A percentile compares a stretch with the other conserved stretches of the same genome.
Evolutionary conservation across 495 filamentous ascomycete genomes (phyloP).

Genomic region (Neurospora africana): DNA sequence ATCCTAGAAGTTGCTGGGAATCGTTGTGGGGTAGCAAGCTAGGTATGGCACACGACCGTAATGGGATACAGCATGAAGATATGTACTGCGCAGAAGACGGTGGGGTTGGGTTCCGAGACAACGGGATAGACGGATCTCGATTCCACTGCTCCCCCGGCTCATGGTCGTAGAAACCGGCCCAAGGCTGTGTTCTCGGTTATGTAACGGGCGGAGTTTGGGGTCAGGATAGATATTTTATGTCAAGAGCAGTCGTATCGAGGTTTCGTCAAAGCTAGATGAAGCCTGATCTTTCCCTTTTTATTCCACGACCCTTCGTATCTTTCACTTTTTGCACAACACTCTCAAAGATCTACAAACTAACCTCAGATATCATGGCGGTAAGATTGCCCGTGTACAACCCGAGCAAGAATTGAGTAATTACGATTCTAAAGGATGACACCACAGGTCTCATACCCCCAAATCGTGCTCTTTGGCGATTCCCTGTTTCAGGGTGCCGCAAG

Average conservation of each 20-base stretch:
- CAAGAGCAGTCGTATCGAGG: not conserved
- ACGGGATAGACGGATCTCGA: not conserved
- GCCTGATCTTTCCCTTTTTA: not conserved
- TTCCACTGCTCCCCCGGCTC: not conserved
- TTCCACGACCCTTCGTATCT: not conserved
- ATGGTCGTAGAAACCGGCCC: not conserved
- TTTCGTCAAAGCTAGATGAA: not conserved
- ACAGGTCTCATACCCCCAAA: slow-evolving; percentile 43
- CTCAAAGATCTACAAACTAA: not conserved
- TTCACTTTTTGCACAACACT: not conserved
- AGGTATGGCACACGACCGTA: not conserved
- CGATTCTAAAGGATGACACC: not conserved
- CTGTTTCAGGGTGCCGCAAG: slow-evolving; percentile 55
- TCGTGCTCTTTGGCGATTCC: slow-evolving; percentile 76
- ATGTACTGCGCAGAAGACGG: not conserved
- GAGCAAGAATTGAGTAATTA: not conserved
- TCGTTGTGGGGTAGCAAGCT: not conserved
- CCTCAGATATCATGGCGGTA: not conserved
- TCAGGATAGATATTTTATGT: not conserved
- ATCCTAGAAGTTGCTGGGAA: not conserved
- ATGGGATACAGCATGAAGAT: not conserved
- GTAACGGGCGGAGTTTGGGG: not conserved
- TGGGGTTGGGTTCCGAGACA: not conserved
- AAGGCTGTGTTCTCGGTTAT: not conserved
- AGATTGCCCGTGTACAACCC: not conserved